Evolutionary conservation across 2,329 filamentous ascomycete species (phyloP).

Genomic region (Neoascochyta sp.): DNA sequence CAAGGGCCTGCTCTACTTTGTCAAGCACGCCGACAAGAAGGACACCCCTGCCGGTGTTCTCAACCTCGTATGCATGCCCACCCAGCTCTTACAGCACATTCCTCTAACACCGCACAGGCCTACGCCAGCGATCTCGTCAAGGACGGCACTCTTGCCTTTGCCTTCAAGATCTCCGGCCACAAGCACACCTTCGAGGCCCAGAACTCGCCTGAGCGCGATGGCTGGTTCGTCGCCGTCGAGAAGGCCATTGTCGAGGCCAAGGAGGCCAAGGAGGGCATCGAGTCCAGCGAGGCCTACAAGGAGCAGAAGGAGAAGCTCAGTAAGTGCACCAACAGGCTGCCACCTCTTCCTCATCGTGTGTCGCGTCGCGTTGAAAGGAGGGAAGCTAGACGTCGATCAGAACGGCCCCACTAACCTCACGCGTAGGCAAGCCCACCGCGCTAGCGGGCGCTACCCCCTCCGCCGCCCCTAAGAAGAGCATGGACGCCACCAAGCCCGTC

Average conservation of each 20-base stretch:
- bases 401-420: conserved; percentile 38
- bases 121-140: conserved; percentile 69
- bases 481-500: conserved; percentile 42
- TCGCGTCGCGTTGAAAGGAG: conserved; percentile 23
- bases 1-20: conserved; percentile 90
- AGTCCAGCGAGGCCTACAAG: conserved; percentile 85
- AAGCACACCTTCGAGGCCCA: conserved; percentile 92
- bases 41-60: conserved; percentile 74
- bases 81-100: not conserved
- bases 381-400: too few species aligned
- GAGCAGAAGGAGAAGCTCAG: conserved; percentile 68
- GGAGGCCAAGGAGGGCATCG: conserved; percentile 68
- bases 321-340: too few species aligned
- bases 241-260: conserved; percentile 60
- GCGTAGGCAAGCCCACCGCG: conserved; percentile 39
- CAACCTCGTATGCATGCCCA: conserved; percentile 64
- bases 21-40: conserved; percentile 81
- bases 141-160: conserved; percentile 77
- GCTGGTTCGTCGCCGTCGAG: conserved; percentile 85
- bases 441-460: conserved; percentile 43
- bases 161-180: conserved; percentile 77
- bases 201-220: conserved; percentile 58
- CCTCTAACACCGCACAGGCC: conserved; percentile 48
- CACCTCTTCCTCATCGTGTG: too few species aligned
- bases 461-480: conserved; percentile 47